Evolutionary conservation across 768 basidiomycete species (phyloP).

Genomic region (Filobasidium wieringae): DNA sequence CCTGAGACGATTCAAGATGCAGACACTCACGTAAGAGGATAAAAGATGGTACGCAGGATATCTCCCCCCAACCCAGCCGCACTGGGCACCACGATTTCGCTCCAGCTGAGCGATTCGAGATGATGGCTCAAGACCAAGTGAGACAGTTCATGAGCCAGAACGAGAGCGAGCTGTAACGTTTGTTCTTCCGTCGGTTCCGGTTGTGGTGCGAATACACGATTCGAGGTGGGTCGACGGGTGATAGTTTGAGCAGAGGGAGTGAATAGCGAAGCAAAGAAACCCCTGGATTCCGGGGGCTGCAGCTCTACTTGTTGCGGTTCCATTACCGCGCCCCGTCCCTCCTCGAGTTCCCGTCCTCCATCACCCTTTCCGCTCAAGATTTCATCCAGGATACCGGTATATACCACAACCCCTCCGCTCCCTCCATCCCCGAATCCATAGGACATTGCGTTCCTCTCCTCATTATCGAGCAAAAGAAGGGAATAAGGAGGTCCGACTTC

Average conservation of each 20-base stretch:
- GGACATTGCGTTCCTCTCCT: slow-evolving; percentile 82
- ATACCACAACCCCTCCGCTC: slow-evolving; percentile 85
- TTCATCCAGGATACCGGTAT: slow-evolving; percentile 83
- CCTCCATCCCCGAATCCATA: slow-evolving; percentile 83
- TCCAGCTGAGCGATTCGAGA: slow-evolving; percentile 77
- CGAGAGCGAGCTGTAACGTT: slow-evolving; percentile 73
- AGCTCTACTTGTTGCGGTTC: neutral
- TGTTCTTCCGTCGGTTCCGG: slow-evolving; percentile 60
- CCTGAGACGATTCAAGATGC: neutral
- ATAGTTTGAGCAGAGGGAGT: slow-evolving; percentile 7
- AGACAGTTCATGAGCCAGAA: slow-evolving; percentile 85
- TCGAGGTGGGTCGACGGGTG: slow-evolving; percentile 3
- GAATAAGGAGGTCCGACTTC: slow-evolving; percentile 74
- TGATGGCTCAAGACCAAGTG: slow-evolving; percentile 86
- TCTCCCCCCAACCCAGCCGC: slow-evolving; percentile 66
- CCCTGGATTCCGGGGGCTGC: slow-evolving; percentile 12
- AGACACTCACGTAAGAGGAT: slow-evolving; percentile 75
- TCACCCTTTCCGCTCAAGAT: slow-evolving; percentile 46
- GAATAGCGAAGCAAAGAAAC: slow-evolving; percentile 38
- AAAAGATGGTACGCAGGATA: slow-evolving; percentile 61
- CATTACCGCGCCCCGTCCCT: neutral
- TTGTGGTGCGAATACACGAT: slow-evolving; percentile 43
- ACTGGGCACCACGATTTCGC: slow-evolving; percentile 68
- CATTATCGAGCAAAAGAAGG: slow-evolving; percentile 74
- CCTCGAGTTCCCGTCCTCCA: neutral